Percentiles rank a stretch among this genome's conserved stretches.
phyloP scores from a whole-genome alignment of 257 asterid species.

The Solanum medicagineum region DNA sequence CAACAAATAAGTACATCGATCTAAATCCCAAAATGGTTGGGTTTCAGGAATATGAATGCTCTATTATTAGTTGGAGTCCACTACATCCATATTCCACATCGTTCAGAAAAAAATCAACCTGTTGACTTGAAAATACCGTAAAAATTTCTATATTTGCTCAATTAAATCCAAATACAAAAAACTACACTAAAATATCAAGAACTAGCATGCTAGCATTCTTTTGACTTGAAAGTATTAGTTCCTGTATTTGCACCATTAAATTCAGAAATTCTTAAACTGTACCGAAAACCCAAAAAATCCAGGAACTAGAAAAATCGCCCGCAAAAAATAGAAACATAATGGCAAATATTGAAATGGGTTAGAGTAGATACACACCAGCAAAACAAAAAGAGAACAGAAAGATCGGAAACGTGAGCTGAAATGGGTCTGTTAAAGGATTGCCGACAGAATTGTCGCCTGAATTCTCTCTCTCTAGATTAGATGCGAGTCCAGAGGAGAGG shows the following conservation, averaged over 20 bases:
- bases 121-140: neutral
- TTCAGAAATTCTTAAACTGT: neutral
- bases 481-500: constrained; percentile 18
- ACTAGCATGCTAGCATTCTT: neutral
- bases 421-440: neutral
- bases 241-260: neutral
- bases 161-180: neutral
- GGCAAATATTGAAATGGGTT: neutral
- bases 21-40: neutral
- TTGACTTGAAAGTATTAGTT: neutral
- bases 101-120: neutral
- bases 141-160: neutral
- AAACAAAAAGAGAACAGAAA: neutral
- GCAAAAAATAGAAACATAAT: neutral
- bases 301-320: neutral
- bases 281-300: neutral
- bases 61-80: neutral
- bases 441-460: neutral
- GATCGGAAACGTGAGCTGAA: neutral
- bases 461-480: constrained; percentile 29
- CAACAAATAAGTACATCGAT: neutral
- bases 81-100: neutral
- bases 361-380: neutral
- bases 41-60: neutral
- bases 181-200: neutral